Percentiles rank a stretch among this genome's conserved stretches.
These are phyloP conservation scores for Globisporangium mamillatum DNA, from an alignment of 352 stramenopile genomes.

Conservation along the genomic window DNA sequence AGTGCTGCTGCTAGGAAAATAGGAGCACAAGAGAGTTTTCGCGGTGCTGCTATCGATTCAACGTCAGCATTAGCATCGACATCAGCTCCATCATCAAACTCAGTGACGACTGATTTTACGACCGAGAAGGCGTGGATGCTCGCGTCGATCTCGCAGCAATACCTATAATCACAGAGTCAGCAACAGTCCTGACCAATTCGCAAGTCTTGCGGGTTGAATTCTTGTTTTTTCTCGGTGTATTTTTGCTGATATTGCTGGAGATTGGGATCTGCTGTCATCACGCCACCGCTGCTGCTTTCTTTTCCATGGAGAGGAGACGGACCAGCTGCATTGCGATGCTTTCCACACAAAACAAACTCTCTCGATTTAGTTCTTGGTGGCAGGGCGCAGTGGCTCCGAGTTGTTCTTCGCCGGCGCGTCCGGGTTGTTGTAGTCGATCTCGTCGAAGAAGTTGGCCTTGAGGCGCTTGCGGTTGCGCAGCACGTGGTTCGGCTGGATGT, in stretches of 20 bases:
- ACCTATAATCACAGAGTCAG: slow-evolving; percentile 17
- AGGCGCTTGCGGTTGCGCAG: slow-evolving; percentile 64
- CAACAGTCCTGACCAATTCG: not conserved
- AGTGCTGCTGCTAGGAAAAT: not conserved
- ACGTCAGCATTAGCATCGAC: not conserved
- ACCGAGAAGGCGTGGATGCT: slow-evolving; percentile 40
- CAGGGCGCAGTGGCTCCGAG: slow-evolving; percentile 50
- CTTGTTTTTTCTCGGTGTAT: slow-evolving; percentile 11
- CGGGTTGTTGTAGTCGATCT: slow-evolving; percentile 86
- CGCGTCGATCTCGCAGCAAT: slow-evolving; percentile 33
- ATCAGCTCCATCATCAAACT: not conserved
- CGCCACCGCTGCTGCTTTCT: not conserved
- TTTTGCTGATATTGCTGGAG: not conserved
- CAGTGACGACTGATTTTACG: slow-evolving; percentile 11
- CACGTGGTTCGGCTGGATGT: slow-evolving; percentile 74
- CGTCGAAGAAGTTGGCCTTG: slow-evolving; percentile 53
- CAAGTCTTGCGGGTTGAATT: slow-evolving; percentile 6
- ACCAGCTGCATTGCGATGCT: not conserved
- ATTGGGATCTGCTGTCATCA: not conserved
- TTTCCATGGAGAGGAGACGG: not conserved
- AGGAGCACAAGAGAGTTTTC: not conserved
- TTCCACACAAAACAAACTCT: not conserved
- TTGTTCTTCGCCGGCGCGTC: slow-evolving; percentile 35
- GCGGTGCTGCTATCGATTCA: not conserved
- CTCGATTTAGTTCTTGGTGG: slow-evolving; percentile 56